Evolutionary conservation across 2,329 filamentous ascomycete genomes (phyloP), one percentile per base, ranked within the genome.

Genomic region (Pleoardoris graminearum): DNA sequence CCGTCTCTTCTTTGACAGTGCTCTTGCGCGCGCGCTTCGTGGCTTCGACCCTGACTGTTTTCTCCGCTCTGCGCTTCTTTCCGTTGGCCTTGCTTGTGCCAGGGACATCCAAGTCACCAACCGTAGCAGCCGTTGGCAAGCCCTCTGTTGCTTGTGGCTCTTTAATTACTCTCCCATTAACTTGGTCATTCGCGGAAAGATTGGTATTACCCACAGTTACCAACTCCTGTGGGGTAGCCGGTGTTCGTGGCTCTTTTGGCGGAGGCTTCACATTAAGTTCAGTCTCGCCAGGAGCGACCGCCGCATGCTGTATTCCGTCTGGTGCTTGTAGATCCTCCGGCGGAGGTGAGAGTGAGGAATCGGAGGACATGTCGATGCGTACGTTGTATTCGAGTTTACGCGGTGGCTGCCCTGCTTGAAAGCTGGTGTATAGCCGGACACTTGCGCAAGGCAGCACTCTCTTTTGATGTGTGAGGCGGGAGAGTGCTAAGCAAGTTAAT

Each of bases 31-130:
- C 19, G 4, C 57, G 54, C 41, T 62, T 63, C 12, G 54, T 58
- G n/a, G 43, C 48, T 5, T 38, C 43, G 22, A 37, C 25, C 21
- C 47, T 59, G 12, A 39, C 37, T 1, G 50, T 58, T 8, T 60
- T 52, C 19, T 61, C 60, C 3, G 62, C 68, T 48, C 70, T 72
- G 22, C 69, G 61, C 51, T 72, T 72, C 58, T 46, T 67, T 25
- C 50, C 53, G 17, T 51, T 59, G 2, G 19, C 27, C 19, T 41
- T 14, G 10, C 45, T 23, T 35, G 61, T 58, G 7, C 3, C 30
- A 5, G 30, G 10, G 3, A 32, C 30, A 12, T n/a, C n/a, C n/a
- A n/a, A n/a, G n/a, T n/a, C n/a, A n/a, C n/a, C n/a, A n/a, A n/a
- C n/a, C n/a, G n/a, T n/a, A n/a, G n/a, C n/a, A n/a, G n/a, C n/a